phyloP scores from a whole-genome alignment of 108 stramenopile species.

The Chaetoceros tenuissimus region DNA sequence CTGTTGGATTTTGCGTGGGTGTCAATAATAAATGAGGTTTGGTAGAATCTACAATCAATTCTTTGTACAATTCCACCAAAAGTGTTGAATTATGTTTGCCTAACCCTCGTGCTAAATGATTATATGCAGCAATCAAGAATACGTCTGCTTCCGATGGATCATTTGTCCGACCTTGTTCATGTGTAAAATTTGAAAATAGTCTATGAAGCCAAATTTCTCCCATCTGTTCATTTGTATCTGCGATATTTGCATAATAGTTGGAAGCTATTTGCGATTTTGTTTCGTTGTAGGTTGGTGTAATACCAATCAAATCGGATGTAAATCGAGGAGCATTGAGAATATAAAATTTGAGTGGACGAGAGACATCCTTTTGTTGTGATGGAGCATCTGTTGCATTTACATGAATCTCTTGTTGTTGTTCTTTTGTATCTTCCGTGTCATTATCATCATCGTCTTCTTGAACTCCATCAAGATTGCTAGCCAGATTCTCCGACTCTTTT shows the following conservation, averaged over 20 bases:
- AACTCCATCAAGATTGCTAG: too few relatives aligned
- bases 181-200: conserved; percentile 12
- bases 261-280: conserved; percentile 6
- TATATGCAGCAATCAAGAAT: conserved; percentile 26
- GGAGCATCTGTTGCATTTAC: too few relatives aligned
- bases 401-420: too few relatives aligned
- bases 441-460: too few relatives aligned
- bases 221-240: conserved; percentile 35
- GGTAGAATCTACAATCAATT: background rate
- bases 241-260: conserved; percentile 13
- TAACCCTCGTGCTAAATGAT: conserved; percentile 8
- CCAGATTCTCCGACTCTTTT: too few relatives aligned
- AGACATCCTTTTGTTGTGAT: conserved; percentile 4
- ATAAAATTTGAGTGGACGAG: conserved; percentile 5
- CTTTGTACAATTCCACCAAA: conserved; percentile 1
- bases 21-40: conserved; percentile 27
- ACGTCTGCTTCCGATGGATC: conserved; percentile 24
- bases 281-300: too few relatives aligned
- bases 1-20: conserved; percentile 27
- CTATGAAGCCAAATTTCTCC: conserved; percentile 44
- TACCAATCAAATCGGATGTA: conserved; percentile 2
- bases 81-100: conserved; percentile 2
- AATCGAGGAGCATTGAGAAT: conserved; percentile 4
- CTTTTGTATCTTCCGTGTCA: too few relatives aligned
- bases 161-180: conserved; percentile 9